Percentiles rank a stretch among this genome's conserved stretches.
These are phyloP conservation scores for Daldinia caldariorum DNA, from an alignment of 495 filamentous ascomycete genomes.

Conservation along the genomic window DNA sequence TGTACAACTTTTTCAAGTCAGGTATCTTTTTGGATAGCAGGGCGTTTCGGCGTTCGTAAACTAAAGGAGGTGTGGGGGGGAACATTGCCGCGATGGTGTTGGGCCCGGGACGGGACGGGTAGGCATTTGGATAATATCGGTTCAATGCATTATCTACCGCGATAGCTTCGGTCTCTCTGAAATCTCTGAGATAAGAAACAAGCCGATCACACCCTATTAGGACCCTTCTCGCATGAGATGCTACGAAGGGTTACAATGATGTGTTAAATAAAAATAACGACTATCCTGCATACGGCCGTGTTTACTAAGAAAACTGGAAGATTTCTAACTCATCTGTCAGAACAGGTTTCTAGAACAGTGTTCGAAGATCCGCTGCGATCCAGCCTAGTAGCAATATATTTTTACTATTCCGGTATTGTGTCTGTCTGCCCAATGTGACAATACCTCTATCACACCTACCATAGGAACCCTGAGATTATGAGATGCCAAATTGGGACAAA, in stretches of 20 bases:
- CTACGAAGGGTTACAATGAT: conserved; percentile 25
- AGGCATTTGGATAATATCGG: conserved; percentile 24
- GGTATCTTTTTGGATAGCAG: conserved; percentile 4
- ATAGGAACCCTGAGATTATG: conserved; percentile 33
- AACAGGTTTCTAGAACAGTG: conserved; percentile 35
- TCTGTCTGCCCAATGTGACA: conserved; percentile 26
- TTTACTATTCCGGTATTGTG: conserved; percentile 17
- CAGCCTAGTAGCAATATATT: conserved; percentile 24
- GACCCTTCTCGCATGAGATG: conserved; percentile 33
- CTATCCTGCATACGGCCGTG: conserved; percentile 1
- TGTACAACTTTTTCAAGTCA: conserved; percentile 31
- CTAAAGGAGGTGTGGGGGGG: conserved; percentile 2
- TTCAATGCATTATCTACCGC: conserved; percentile 31
- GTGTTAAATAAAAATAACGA: conserved; percentile 20
- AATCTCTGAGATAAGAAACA: conserved; percentile 16
- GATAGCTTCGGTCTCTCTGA: conserved; percentile 3
- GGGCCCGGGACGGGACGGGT: conserved; percentile 3
- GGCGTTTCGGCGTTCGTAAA: conserved; percentile 35
- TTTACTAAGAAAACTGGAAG: conserved; percentile 23
- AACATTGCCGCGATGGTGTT: conserved; percentile 35
- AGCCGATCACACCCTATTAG: conserved; percentile 14
- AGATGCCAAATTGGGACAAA: conserved; percentile 10
- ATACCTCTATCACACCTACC: background rate
- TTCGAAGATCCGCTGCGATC: conserved; percentile 25
- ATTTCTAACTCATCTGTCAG: background rate